Evolutionary conservation across 306 rosid genomes (phyloP).

Genomic region (Vicia faba): DNA sequence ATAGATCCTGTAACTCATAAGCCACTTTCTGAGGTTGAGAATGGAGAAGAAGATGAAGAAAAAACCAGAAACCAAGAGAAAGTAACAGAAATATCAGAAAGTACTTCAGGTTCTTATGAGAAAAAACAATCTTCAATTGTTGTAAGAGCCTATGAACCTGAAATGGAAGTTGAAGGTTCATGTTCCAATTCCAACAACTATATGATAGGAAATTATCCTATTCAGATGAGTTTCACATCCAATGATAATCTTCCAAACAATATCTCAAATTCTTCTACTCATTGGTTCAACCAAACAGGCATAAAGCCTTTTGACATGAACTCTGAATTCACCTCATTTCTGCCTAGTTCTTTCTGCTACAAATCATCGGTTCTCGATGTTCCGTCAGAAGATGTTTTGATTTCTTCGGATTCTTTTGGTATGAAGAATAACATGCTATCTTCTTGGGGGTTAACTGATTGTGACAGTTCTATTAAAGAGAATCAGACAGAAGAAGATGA

Average conservation of each 20-base stretch:
- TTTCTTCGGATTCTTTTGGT: conserved; percentile 38
- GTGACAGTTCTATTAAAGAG: conserved; percentile 34
- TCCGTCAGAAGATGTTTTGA: conserved; percentile 41
- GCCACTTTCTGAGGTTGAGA: conserved; percentile 59
- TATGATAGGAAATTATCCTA: conserved; percentile 51
- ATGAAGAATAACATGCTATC: conserved; percentile 39
- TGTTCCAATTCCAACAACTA: background rate
- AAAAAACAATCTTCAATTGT: conserved; percentile 40
- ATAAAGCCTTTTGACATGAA: conserved; percentile 47
- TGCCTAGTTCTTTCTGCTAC: conserved; percentile 46
- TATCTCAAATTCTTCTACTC: conserved; percentile 39
- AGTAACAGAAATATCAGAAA: conserved; percentile 35
- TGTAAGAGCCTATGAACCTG: conserved; percentile 33
- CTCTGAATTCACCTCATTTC: conserved; percentile 42
- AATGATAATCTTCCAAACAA: conserved; percentile 30
- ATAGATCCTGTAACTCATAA: conserved; percentile 84
- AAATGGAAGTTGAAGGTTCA: conserved; percentile 34
- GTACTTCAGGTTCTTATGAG: conserved; percentile 40
- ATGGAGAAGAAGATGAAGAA: conserved; percentile 34
- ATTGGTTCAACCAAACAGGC: conserved; percentile 46
- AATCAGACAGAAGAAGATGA: conserved; percentile 49
- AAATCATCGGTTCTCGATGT: conserved; percentile 43
- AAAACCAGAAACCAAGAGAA: conserved; percentile 40
- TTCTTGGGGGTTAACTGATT: conserved; percentile 50
- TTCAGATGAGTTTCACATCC: conserved; percentile 45